Evolutionary conservation across 1,284 basidiomycete species (phyloP), one percentile per base, ranked within the genome.

Genomic region (Melampsora americana): DNA sequence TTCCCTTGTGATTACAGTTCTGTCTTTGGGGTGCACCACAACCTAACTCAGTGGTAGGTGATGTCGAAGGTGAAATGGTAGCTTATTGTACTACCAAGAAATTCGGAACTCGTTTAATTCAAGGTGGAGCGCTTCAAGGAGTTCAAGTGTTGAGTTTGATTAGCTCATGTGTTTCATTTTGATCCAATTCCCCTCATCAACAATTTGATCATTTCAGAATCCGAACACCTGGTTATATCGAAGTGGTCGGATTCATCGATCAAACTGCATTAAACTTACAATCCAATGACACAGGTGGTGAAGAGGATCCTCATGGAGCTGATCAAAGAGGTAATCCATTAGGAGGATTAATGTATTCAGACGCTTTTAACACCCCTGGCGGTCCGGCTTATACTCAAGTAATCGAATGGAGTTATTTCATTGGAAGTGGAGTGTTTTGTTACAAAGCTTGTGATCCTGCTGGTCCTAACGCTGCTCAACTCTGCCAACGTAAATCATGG

Each of bases 401-500:
- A n/a, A 84, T 84, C 61, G 86, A 88, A 78, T 89, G 88, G 88
- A 85, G 86, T 80, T 86, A 86, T 80, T 90, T 90, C 84, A 87
- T 90, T 83, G 90, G 89, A 60, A 85, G 84, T n/a, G 82, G 83
- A 79, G 35, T 77, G 0, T 86, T 87, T 83, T 88, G 87, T 82
- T 79, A 87, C 78, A 88, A 88, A 83, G 80, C 84, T n/a, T 91
- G 90, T 81, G 88, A 90, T 79, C 89, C 88, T 0, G 80, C 84
- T 26, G 83, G 84, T 39, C 80, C 85, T n/a, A 85, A 87, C 77
- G 86, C 85, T 14, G 84, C 85, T 26, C 65, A 79, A 48, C 79
- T 79, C 79, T 91, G 89, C 77, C 78, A 82, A 72, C 70, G 70
- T 72, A 11, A 62, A 18, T 12, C 12, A 11, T 1, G 4, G 3